phyloP scores from a whole-genome alignment of 2,329 filamentous ascomycete genomes.

The Alternaria triticina region DNA sequence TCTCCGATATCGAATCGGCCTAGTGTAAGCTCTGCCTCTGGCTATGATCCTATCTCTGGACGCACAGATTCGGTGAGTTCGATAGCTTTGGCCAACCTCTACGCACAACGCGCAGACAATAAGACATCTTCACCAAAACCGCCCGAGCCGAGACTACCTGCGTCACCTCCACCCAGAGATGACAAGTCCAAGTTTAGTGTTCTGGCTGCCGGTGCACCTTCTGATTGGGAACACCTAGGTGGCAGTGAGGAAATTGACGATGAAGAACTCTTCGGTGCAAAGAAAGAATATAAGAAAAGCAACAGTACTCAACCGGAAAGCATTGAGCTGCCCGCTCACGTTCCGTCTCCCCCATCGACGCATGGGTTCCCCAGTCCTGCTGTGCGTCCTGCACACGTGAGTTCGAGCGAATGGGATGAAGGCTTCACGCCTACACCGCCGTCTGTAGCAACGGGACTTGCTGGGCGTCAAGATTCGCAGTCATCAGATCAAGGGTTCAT shows the following conservation, averaged over 20 bases:
- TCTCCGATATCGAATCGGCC: constrained; percentile 41
- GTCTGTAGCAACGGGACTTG: constrained; percentile 24
- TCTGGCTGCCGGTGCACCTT: constrained; percentile 43
- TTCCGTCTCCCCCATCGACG: constrained; percentile 33
- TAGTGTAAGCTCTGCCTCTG: constrained; percentile 32
- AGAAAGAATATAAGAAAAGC: constrained; percentile 25
- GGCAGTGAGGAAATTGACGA: constrained; percentile 43
- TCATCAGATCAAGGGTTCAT: constrained; percentile 28
- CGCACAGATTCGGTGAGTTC: constrained; percentile 42
- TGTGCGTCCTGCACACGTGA: constrained; percentile 22
- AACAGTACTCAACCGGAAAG: constrained; percentile 31
- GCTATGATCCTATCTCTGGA: constrained; percentile 20
- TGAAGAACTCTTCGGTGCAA: constrained; percentile 39
- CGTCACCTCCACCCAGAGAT: constrained; percentile 35
- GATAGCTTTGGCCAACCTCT: constrained; percentile 37
- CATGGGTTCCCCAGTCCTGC: constrained; percentile 43
- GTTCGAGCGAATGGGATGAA: constrained; percentile 20
- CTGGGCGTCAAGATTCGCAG: constrained; percentile 19
- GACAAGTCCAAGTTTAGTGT: constrained; percentile 41
- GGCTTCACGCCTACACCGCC: constrained; percentile 44
- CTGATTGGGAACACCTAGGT: constrained; percentile 49
- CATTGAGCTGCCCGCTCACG: constrained; percentile 37
- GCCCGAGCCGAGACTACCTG: constrained; percentile 21
- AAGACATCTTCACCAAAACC: constrained; percentile 36
- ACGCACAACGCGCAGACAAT: constrained; percentile 33